Evolutionary conservation across 116 monocot species (phyloP).

Genomic region (Phalaenopsis hybrid): DNA sequence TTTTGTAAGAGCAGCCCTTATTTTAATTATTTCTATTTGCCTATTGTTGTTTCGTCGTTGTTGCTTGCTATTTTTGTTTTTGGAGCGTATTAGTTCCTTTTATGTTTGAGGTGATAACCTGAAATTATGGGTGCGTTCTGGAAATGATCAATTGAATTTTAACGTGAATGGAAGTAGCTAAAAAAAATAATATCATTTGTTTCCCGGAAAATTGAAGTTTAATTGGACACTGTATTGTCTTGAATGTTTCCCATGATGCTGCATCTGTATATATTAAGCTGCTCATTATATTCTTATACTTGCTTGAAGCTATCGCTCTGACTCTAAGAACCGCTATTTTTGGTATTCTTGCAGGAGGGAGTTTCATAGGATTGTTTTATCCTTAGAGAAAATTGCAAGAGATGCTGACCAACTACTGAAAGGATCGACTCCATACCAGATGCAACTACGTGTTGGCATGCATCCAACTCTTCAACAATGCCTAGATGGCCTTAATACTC

Average conservation of each 20-base stretch:
- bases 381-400: constrained; percentile 39
- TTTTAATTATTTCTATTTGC: no score
- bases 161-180: no score
- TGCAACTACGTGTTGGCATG: constrained; percentile 46
- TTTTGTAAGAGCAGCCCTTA: no score
- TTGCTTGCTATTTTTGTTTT: no score
- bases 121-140: no score
- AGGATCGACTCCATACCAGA: constrained; percentile 32
- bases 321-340: neutral
- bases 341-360: constrained; percentile 30
- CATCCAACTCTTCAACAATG: constrained; percentile 40
- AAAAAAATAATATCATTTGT: no score
- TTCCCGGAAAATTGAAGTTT: no score
- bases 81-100: no score
- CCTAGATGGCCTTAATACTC: constrained; percentile 34
- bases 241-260: neutral
- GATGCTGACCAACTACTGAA: constrained; percentile 48
- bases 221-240: no score
- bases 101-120: no score
- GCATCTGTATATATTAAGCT: neutral
- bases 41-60: no score
- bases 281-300: neutral
- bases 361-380: constrained; percentile 33
- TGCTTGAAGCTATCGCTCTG: neutral
- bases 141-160: no score